Conservation (phyloP, 1,284 basidiomycete genomes). For the Melampsora americana region DNA sequence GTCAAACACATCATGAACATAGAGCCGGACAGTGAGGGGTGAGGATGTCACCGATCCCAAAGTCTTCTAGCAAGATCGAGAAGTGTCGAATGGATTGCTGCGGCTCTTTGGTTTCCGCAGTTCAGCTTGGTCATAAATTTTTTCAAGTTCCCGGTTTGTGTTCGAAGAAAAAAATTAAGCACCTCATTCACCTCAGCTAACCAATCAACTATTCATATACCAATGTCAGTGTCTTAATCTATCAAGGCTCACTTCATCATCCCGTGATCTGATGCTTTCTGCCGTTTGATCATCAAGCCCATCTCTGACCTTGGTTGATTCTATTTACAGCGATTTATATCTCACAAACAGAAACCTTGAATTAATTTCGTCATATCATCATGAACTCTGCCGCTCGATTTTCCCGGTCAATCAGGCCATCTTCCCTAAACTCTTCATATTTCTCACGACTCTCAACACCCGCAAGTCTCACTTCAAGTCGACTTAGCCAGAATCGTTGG, state of each 20-base stretch:
- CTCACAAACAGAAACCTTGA: no score
- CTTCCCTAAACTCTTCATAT: conserved; percentile 5
- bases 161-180: no score
- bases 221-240: no score
- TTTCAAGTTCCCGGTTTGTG: background rate
- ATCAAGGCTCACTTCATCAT: background rate
- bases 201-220: no score
- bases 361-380: background rate
- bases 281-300: no score
- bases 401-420: conserved; percentile 30
- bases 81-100: conserved; percentile 6
- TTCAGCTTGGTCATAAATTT: background rate
- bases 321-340: no score
- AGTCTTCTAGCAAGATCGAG: conserved; percentile 28
- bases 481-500: conserved; percentile 18
- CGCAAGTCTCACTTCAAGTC: conserved; percentile 5
- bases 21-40: background rate
- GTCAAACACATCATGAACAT: no score
- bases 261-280: background rate
- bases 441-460: conserved; percentile 12
- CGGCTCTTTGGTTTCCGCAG: background rate
- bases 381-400: conserved; percentile 34
- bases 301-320: no score
- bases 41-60: background rate
- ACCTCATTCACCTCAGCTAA: no score